Evolutionary conservation across 352 stramenopile species (phyloP).

Genomic region (Thalassiosira mediterranea): DNA sequence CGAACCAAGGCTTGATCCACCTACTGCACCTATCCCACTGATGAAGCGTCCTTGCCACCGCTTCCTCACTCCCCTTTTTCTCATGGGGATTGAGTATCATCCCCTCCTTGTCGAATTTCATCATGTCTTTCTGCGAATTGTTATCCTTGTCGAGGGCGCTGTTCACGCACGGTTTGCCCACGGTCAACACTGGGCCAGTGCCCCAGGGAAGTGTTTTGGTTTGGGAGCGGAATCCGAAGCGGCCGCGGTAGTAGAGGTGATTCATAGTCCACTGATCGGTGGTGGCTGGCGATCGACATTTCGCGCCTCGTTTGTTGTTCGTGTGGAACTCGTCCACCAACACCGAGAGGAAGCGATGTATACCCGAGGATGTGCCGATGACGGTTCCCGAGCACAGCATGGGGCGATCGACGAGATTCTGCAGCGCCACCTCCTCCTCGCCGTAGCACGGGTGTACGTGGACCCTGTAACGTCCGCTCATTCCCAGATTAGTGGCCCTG

Average conservation of each 20-base stretch:
- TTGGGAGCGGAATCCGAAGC: constrained; percentile 29
- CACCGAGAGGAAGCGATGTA: constrained; percentile 54
- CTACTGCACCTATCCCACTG: constrained; percentile 51
- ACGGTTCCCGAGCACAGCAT: constrained; percentile 72
- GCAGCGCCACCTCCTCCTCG: constrained; percentile 4
- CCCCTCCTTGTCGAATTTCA: constrained; percentile 26
- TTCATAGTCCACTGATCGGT: constrained; percentile 61
- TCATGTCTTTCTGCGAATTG: constrained; percentile 44
- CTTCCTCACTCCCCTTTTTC: constrained; percentile 7
- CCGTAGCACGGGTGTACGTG: constrained; percentile 47
- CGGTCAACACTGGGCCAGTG: constrained; percentile 40
- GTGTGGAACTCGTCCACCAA: constrained; percentile 54
- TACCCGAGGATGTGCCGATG: constrained; percentile 57
- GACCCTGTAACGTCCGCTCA: constrained; percentile 16
- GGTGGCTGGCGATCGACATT: constrained; percentile 33
- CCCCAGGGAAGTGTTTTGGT: constrained; percentile 51
- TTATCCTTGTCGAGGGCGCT: not conserved
- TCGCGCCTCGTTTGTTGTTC: constrained; percentile 24
- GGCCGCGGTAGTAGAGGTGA: constrained; percentile 50
- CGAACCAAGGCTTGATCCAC: constrained; percentile 38
- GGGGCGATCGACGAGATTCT: constrained; percentile 48
- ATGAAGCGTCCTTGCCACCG: constrained; percentile 38
- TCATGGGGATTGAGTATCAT: constrained; percentile 52
- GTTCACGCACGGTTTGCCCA: constrained; percentile 49
- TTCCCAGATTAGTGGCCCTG: constrained; percentile 32